These are phyloP conservation scores for Backusella luteola DNA, from an alignment of 192 early-diverging fungal genomes.

Conservation along the genomic window DNA sequence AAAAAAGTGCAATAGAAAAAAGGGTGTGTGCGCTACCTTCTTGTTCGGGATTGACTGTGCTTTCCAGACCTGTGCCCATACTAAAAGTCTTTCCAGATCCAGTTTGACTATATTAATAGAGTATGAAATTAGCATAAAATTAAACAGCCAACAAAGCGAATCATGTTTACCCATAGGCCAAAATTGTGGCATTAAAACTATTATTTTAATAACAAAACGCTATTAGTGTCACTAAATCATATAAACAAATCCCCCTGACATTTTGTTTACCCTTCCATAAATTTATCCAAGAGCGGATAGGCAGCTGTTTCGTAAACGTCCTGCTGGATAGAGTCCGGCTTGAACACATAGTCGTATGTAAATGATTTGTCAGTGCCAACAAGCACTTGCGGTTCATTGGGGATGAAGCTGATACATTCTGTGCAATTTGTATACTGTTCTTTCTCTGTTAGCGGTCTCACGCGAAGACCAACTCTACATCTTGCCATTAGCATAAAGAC, in stretches of 20 bases:
- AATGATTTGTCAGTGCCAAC: conserved; percentile 63
- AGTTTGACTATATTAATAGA: conserved; percentile 61
- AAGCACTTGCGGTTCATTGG: conserved; percentile 59
- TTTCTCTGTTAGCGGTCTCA: conserved; percentile 74
- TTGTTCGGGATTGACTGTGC: conserved; percentile 16
- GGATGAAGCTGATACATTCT: conserved; percentile 59
- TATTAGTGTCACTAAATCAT: conserved; percentile 5
- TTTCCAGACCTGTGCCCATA: conserved; percentile 80
- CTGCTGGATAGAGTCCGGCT: conserved; percentile 48
- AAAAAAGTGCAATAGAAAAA: neutral
- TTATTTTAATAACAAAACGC: neutral
- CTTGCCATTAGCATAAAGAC: neutral
- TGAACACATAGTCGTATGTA: conserved; percentile 72
- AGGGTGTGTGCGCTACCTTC: conserved; percentile 22
- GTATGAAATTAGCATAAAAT: neutral
- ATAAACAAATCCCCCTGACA: neutral
- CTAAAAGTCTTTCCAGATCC: conserved; percentile 93
- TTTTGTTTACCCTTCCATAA: conserved; percentile 70
- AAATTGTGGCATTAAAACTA: conserved; percentile 90
- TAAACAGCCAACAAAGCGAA: neutral
- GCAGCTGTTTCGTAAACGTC: conserved; percentile 61
- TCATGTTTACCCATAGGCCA: conserved; percentile 73
- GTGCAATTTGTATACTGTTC: conserved; percentile 66
- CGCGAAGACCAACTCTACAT: conserved; percentile 71
- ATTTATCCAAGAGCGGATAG: conserved; percentile 58